Evolutionary conservation across 441 rosid species (phyloP), one percentile per base, ranked within the genome.

Genomic region (Omphalea diandra): DNA sequence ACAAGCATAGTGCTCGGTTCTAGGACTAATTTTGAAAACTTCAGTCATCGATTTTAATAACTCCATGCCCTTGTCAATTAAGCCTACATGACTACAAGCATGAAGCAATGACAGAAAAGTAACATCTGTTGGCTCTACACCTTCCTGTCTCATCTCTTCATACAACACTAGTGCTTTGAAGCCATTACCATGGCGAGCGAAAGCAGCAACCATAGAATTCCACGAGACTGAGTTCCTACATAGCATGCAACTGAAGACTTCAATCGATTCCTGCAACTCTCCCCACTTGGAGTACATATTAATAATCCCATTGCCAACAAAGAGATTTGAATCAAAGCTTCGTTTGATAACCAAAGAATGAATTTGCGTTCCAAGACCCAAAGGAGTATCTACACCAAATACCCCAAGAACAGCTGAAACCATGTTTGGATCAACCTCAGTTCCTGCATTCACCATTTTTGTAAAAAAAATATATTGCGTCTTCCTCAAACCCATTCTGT

Each of bases 281-380:
- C 97, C 97, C n/a, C 94, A 86, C 78, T 88, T 94, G 2, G 97
- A 85, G 81, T 91, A 94, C 93, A 91, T 88, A 73, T 88, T 94
- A 60, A 94, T 85, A 33, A 94, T 89, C 52, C 97, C 96, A 77
- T 94, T 91, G 80, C 73, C 80, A 40, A 91, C 88, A 69, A 85
- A 94, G n/a, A 81, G 74, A 75, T 87, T 92, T 31, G 73, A 76
- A 26, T 74, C 74, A 65, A 91, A 85, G 72, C 80, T 79, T 58
- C 77, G 78, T 79, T 94, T 94, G 77, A 91, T 81, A 57, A 76
- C 81, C 66, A 90, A 63, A 20, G 93, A 84, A 80, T 94, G 98
- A 57, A 91, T 85, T 79, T 94, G 98, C 83, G 82, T 80, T n/a
- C 98, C 98, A 12, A 90, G 82, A 52, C 81, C 74, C 55, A 88